Evolutionary conservation across 306 rosid genomes (phyloP), one percentile per base, ranked within the genome.

Genomic region (Quercus rubra): DNA sequence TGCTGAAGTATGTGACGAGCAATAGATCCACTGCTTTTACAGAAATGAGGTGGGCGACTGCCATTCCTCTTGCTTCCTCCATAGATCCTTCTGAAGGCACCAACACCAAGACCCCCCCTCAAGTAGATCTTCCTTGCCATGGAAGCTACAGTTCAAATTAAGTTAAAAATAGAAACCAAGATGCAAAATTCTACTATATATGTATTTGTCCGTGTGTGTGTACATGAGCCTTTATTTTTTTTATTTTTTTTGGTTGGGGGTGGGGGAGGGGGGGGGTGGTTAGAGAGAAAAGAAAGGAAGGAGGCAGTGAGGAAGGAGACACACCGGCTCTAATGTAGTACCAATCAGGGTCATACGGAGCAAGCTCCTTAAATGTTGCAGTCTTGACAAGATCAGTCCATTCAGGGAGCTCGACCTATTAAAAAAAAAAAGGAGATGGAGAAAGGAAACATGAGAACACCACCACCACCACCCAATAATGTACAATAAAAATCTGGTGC

Each of bases 21-120:
- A 57, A 92, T 72, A 52, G 91, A 76, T 2, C 95, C 97, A 2
- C 93, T 92, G 87, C 95, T 90, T 78, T 89, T 82, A 72, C 95
- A 89, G 77, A 92, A 90, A 78, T 92, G 97, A 0, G 92, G 95
- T 6, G 97, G 95, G 3, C 93, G 83, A 61, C 97, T 92, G 28
- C 94, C 97, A 25, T 92, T 90, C 78, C 97, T 89, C 87, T 87
- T 62, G 86, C 93, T 88, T 5, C 97, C 97, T 77, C 97, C 97
- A 41, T 92, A 92, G 35, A 92, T 92, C 79, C 93, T 83, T 55
- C 66, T 76, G 63, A 92, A 92, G 19, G 94, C 89, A 4, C 97
- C 97, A 35, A 90, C 97, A 62, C 97, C 97, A 31, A 90, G 92
- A 30, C 97, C 97, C 1, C 94, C 94, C 76, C 97, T 84, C 88